Percentiles rank a stretch among this genome's conserved stretches.
Conservation (phyloP, 2,329 filamentous ascomycete genomes). For the Xylariaceae sp. region DNA sequence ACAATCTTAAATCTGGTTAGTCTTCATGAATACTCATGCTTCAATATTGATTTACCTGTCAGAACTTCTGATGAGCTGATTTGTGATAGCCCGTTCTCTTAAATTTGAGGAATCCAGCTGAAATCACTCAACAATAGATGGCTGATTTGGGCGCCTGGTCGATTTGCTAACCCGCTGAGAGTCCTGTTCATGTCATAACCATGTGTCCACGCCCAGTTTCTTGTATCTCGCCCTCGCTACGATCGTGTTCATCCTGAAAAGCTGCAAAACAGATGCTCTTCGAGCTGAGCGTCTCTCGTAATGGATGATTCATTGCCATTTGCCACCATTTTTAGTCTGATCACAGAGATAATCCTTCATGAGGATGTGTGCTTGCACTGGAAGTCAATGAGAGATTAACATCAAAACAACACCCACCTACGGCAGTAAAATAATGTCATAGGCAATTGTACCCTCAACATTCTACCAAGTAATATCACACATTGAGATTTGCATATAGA, state of each 20-base stretch:
- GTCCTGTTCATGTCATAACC: constrained; percentile 12
- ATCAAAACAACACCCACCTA: no score
- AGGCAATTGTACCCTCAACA: no score
- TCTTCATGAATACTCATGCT: not conserved
- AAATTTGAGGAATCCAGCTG: not conserved
- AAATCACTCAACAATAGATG: not conserved
- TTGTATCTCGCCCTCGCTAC: not conserved
- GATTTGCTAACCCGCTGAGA: not conserved
- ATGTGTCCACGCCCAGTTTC: not conserved
- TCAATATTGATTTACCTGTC: not conserved
- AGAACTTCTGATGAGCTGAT: not conserved
- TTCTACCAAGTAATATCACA: no score
- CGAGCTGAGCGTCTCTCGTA: no score
- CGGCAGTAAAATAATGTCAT: no score
- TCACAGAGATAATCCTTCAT: no score
- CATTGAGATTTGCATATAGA: no score
- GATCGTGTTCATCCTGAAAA: not conserved
- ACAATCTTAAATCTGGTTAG: not conserved
- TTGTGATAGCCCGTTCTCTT: not conserved
- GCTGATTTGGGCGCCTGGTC: not conserved
- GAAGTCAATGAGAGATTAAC: no score
- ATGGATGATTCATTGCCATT: no score
- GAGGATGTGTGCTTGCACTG: no score
- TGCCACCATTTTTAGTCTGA: no score
- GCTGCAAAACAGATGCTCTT: not conserved